phyloP scores from a whole-genome alignment of 2,329 filamentous ascomycete species.

The Tolypocladium pustulatum region DNA sequence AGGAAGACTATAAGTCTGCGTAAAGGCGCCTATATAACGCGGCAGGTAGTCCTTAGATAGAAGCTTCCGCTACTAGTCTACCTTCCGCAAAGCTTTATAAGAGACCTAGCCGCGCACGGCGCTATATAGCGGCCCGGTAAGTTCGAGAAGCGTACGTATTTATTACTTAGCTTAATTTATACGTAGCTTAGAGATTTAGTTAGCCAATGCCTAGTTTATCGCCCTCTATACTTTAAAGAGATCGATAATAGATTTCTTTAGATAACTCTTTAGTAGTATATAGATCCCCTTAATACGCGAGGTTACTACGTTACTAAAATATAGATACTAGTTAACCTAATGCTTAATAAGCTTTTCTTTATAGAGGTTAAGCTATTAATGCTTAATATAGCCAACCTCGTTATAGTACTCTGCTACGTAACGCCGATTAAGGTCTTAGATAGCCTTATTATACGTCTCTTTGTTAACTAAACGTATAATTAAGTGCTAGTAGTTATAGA shows the following conservation, averaged over 20 bases:
- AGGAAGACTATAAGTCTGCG: no score
- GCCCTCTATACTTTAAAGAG: conserved; percentile 8
- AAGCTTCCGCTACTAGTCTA: no score
- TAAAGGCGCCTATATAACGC: no score
- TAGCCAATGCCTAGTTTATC: conserved; percentile 4
- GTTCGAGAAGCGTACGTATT: no score
- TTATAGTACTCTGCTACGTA: no score
- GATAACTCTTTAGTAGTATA: conserved; percentile 6
- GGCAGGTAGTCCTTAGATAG: no score
- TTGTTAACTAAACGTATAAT: conserved; percentile 8
- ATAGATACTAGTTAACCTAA: conserved; percentile 9
- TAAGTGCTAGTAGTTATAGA: conserved; percentile 9
- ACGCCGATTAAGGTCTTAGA: not conserved
- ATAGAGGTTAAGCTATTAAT: conserved; percentile 7
- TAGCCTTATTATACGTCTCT: conserved; percentile 4
- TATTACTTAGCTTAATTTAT: no score
- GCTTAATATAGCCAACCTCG: no score
- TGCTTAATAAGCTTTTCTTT: conserved; percentile 12
- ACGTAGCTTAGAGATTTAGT: no score
- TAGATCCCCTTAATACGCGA: conserved; percentile 8
- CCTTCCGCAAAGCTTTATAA: no score
- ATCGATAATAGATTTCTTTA: conserved; percentile 7
- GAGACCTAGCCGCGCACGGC: no score
- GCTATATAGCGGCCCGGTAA: no score
- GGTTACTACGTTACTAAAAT: conserved; percentile 9